phyloP scores from a whole-genome alignment of 768 basidiomycete species.

The Lactarius akahatsu region DNA sequence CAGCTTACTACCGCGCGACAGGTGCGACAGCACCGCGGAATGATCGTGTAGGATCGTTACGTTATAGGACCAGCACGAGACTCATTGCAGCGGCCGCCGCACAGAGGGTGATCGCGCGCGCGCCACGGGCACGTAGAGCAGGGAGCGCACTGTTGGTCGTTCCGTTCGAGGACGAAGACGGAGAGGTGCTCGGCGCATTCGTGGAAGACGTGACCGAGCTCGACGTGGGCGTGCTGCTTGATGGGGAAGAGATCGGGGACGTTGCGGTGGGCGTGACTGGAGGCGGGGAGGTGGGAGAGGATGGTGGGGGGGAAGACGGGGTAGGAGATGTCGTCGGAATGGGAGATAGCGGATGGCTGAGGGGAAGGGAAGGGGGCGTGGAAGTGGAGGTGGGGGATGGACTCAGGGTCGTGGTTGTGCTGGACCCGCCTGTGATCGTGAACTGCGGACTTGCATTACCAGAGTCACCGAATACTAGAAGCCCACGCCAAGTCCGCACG shows the following conservation, averaged over 20 bases:
- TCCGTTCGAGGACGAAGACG: neutral
- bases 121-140: neutral
- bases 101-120: neutral
- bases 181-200: neutral
- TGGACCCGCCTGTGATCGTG: slow-evolving; percentile 33
- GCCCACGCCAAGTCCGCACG: slow-evolving; percentile 1
- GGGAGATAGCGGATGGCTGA: neutral
- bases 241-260: neutral
- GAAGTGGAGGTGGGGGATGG: neutral
- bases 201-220: neutral
- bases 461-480: slow-evolving; percentile 50
- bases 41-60: neutral
- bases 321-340: neutral
- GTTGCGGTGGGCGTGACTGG: neutral
- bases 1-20: neutral
- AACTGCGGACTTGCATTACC: slow-evolving; percentile 45
- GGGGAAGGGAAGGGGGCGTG: neutral
- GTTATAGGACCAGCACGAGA: slow-evolving; percentile 6
- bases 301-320: neutral
- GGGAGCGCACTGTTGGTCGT: slow-evolving; percentile 4
- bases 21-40: neutral
- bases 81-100: neutral
- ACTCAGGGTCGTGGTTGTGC: neutral
- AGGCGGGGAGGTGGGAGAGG: neutral
- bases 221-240: neutral